These are phyloP conservation scores for Microcera coccophila DNA, from an alignment of 2,329 filamentous ascomycete genomes.

Conservation along the genomic window DNA sequence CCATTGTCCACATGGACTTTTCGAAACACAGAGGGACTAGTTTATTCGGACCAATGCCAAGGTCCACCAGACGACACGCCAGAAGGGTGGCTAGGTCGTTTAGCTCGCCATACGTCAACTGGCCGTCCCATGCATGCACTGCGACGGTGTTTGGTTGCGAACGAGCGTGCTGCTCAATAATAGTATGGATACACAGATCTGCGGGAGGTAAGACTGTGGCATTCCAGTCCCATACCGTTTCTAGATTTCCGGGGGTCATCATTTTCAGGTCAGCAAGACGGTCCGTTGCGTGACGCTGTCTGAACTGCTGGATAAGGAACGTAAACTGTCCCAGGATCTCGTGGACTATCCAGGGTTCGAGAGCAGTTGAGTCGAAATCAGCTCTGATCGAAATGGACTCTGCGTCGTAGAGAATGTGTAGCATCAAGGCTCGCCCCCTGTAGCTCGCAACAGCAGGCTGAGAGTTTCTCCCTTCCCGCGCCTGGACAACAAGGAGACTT, in stretches of 20 bases:
- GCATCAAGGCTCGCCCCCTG: too few relatives aligned
- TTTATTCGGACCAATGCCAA: constrained; percentile 2
- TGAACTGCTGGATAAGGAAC: too few relatives aligned
- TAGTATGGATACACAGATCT: background rate
- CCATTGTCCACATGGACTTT: constrained; percentile 18
- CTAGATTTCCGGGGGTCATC: background rate
- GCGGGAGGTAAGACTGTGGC: background rate
- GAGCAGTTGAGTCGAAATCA: background rate
- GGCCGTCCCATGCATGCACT: constrained; percentile 1
- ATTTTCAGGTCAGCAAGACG: background rate
- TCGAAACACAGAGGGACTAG: constrained; percentile 10
- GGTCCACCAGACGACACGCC: constrained; percentile 5
- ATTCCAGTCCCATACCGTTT: background rate
- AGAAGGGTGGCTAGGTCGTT: constrained; percentile 2
- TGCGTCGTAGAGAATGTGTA: background rate
- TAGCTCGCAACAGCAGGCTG: too few relatives aligned
- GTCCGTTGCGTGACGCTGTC: too few relatives aligned
- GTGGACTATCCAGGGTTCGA: constrained; percentile 1
- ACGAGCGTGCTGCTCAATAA: background rate
- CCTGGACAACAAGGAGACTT: background rate
- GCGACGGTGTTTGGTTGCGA: constrained; percentile 26
- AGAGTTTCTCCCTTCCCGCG: too few relatives aligned
- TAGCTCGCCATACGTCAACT: constrained; percentile 2
- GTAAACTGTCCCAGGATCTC: too few relatives aligned
- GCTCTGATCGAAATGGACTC: background rate